These are phyloP conservation scores for Fusarium chuoi DNA, from an alignment of 2,329 filamentous ascomycete genomes.

Conservation along the genomic window DNA sequence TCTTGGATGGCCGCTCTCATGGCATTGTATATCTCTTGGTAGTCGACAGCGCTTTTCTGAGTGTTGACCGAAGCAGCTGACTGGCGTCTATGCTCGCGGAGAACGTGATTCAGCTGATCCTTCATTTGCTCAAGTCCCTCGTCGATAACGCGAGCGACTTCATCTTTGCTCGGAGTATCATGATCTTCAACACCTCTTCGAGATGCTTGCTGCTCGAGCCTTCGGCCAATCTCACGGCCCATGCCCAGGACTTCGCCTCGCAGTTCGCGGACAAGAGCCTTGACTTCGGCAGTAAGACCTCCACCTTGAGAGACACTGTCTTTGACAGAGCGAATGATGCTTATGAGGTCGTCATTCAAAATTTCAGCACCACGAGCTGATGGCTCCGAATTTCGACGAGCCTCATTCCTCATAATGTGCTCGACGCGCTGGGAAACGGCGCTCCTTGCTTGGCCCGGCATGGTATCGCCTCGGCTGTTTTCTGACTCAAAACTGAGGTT, in stretches of 20 bases:
- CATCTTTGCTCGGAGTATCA: constrained; percentile 69
- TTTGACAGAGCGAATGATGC: constrained; percentile 86
- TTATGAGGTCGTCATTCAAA: constrained; percentile 81
- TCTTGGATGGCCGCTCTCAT: constrained; percentile 80
- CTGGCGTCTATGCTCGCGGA: constrained; percentile 78
- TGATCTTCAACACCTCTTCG: constrained; percentile 57
- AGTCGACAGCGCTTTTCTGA: constrained; percentile 72
- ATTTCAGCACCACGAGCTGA: constrained; percentile 60
- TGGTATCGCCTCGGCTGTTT: constrained; percentile 47
- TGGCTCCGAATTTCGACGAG: constrained; percentile 58
- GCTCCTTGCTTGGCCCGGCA: constrained; percentile 46
- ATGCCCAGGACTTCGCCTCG: constrained; percentile 93
- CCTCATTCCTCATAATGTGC: constrained; percentile 56
- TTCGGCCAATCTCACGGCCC: constrained; percentile 88
- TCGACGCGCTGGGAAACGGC: constrained; percentile 56
- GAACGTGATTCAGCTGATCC: constrained; percentile 81
- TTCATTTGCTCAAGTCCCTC: constrained; percentile 84
- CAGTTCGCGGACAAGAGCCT: constrained; percentile 87
- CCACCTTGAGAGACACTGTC: constrained; percentile 90
- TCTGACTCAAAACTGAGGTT: constrained; percentile 57
- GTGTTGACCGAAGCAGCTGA: constrained; percentile 72
- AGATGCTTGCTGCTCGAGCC: constrained; percentile 75
- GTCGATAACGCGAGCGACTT: constrained; percentile 80
- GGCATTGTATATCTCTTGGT: constrained; percentile 86
- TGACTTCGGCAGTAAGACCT: constrained; percentile 90